Evolutionary conservation across 306 rosid genomes (phyloP), one percentile per base, ranked within the genome.

Genomic region (Cucurbita maxima): DNA sequence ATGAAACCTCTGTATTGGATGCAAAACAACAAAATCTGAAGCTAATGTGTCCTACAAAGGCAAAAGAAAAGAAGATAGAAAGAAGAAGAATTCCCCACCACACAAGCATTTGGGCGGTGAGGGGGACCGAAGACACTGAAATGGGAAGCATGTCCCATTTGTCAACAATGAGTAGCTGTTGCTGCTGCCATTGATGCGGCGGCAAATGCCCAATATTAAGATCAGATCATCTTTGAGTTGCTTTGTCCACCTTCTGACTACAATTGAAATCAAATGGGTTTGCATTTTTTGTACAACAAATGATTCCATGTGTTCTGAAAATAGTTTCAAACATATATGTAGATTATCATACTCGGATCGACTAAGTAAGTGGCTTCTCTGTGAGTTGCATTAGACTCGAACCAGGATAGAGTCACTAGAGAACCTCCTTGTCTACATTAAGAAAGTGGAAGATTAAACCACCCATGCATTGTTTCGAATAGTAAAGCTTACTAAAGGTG

Each of bases 241-340:
- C 72, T 67, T 67, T 47, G 73, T 45, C 73, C 36, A 25, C 73
- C 73, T 67, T 67, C 72, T 67, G 56, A 67, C n/a, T 11, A 67
- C 9, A 56, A 67, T 62, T 38, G 69, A 62, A 62, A 62, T 62
- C 69, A 38, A 62, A 62, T 15, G 48, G 45, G 18, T 36, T 34
- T 1, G 25, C 6, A 13, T 13, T 14, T 58, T 59, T 59, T 13
- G 25, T 25, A 25, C 25, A 25, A 25, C 25, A 25, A 25, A 25
- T 25, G 25, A 25, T 25, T 25, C 25, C 25, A 38, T n/a, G n/a
- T n/a, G n/a, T n/a, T n/a, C n/a, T n/a, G n/a, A n/a, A n/a, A n/a
- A n/a, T n/a, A n/a, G n/a, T n/a, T n/a, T n/a, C n/a, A n/a, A n/a
- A n/a, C n/a, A n/a, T n/a, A n/a, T n/a, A n/a, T n/a, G n/a, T n/a